Percentiles rank a stretch among this genome's conserved stretches.
These are phyloP conservation scores for Chaetomium sp. DNA, from an alignment of 2,329 filamentous ascomycete genomes.

Conservation along the genomic window DNA sequence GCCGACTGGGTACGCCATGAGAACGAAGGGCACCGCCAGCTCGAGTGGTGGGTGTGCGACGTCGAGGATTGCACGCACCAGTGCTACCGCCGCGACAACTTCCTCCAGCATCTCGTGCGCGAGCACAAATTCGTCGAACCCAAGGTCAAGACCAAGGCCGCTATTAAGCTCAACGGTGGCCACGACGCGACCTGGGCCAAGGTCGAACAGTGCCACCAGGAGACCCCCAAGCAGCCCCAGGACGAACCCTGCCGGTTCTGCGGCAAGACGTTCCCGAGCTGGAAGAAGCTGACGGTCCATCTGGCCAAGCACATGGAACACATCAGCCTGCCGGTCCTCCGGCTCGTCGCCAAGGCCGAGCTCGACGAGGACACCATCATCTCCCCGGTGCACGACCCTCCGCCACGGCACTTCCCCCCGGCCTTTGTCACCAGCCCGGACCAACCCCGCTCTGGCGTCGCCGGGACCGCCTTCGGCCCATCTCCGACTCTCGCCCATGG, in stretches of 20 bases:
- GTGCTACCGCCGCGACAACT: slow-evolving; percentile 87
- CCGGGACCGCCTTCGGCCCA: slow-evolving; percentile 11
- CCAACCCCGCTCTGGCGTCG: slow-evolving; percentile 4
- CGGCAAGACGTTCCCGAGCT: slow-evolving; percentile 69
- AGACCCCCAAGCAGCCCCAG: slow-evolving; percentile 58
- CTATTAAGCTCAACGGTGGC: slow-evolving; percentile 50
- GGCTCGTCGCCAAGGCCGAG: slow-evolving; percentile 42
- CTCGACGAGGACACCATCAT: slow-evolving; percentile 58
- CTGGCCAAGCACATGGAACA: slow-evolving; percentile 92
- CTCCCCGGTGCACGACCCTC: slow-evolving; percentile 57
- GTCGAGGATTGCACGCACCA: slow-evolving; percentile 73
- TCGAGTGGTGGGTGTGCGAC: slow-evolving; percentile 87
- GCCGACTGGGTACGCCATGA: slow-evolving; percentile 95
- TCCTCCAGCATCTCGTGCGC: slow-evolving; percentile 83
- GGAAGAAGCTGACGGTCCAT: slow-evolving; percentile 94
- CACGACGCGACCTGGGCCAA: slow-evolving; percentile 66
- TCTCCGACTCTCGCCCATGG: slow-evolving; percentile 17
- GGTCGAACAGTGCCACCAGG: slow-evolving; percentile 69
- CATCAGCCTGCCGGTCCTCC: slow-evolving; percentile 74
- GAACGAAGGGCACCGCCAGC: slow-evolving; percentile 80
- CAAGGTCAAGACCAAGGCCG: slow-evolving; percentile 67
- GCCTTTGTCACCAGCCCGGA: slow-evolving; percentile 30
- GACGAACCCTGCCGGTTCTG: slow-evolving; percentile 86
- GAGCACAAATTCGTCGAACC: slow-evolving; percentile 85
- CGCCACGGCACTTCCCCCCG: slow-evolving; percentile 34